These are phyloP conservation scores for Rhizophagus sp. DNA, from an alignment of 192 early-diverging fungal species.

Conservation along the genomic window DNA sequence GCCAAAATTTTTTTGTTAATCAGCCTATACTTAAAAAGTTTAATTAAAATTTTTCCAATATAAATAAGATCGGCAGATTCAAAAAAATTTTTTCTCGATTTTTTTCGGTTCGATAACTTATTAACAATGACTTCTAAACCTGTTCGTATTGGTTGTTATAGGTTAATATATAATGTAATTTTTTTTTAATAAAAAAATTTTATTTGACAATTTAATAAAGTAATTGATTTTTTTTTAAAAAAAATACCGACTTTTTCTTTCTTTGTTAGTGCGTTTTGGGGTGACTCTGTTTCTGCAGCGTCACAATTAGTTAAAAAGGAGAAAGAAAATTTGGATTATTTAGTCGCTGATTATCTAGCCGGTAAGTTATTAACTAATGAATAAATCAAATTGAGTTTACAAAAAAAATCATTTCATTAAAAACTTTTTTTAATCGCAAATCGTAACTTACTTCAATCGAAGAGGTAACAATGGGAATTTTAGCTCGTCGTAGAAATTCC, in stretches of 20 bases:
- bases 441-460: no score
- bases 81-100: no score
- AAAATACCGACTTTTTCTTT: background rate
- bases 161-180: background rate
- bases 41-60: no score
- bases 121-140: conserved; percentile 24
- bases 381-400: background rate
- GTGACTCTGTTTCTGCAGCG: conserved; percentile 56
- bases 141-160: conserved; percentile 61
- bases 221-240: background rate
- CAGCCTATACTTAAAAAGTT: no score
- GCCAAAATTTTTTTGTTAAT: no score
- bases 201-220: background rate
- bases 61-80: no score
- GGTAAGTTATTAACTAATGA: conserved; percentile 35
- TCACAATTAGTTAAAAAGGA: conserved; percentile 54
- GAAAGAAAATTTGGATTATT: conserved; percentile 49
- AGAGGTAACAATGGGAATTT: conserved; percentile 73
- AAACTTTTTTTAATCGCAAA: no score
- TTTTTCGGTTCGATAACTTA: no score
- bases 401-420: background rate
- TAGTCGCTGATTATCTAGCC: conserved; percentile 68
- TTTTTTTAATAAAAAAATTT: background rate
- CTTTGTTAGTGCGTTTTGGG: conserved; percentile 54
- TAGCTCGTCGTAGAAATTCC: conserved; percentile 48